Base-by-base conservation (phyloP, 179 eudicot genomes). In the Gypsophila paniculata region DNA sequence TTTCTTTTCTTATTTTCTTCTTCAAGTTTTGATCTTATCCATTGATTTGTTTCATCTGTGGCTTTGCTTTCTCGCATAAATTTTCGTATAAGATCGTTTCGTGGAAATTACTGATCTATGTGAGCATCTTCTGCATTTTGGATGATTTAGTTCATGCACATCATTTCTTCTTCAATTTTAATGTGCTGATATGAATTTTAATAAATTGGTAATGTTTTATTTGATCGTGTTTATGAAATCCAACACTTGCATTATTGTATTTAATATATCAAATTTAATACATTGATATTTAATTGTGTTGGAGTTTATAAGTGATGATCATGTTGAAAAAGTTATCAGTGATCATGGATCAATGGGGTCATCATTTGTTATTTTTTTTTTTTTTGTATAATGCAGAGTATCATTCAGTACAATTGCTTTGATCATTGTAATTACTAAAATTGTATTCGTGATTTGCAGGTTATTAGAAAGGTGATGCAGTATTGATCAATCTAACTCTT, bases 401-500 rank as follows among this genome's bases (percentile, higher is more conserved):
- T n/a, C n/a, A n/a, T n/a, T 52, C 34, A 17, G 14, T 18, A 11
- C 12, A 21, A 29, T 65, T 11, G n/a, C 49, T n/a, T 18, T 18
- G 58, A 17, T 53, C 6, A 21, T 17, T n/a, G 15, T 5, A 15
- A 32, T 58, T 4, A 21, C 29, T 22, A 58, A 22, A 17, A 6
- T 58, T 5, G 29, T 21, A 22, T 58, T 58, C 23, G 8, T 68
- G 2, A 48, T 42, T 68, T 78, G 71, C 77, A 78, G 77, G 65
- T 44, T 57, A 13, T 51, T 34, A 10, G 22, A 49, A 60, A 13
- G 61, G 32, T 72, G 61, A 53, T 67, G 76, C 77, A 68, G 51
- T 32, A 4, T 67, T 68, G 65, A 68, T 52, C 48, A 68, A 68
- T 77, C 65, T 53, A 12, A 58, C 62, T 21, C 48, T 11, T 10